Evolutionary conservation across 495 filamentous ascomycete genomes (phyloP), one percentile per base, ranked within the genome.

Genomic region (Penicillium soppii): DNA sequence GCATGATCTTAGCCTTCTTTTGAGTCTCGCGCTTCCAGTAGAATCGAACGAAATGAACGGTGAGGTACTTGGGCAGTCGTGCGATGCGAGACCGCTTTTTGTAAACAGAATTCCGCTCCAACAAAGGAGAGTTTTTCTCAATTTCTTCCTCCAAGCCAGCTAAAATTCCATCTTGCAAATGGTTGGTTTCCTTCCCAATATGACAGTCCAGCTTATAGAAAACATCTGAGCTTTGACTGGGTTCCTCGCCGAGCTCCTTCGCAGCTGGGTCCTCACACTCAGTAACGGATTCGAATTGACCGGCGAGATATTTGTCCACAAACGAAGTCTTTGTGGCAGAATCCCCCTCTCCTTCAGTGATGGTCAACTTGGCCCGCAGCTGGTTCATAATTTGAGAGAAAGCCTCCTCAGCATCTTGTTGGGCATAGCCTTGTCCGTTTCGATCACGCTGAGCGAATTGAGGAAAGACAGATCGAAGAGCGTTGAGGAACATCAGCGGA

Each of bases 1-100:
- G 88, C 91, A 98, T 91, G 62, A 98, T 98, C 81, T 98, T 98
- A 47, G 92, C 90, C 75, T 98, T 98, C 79, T 97, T 97, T 65
- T 92, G 84, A 7, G 88, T 89, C 50, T 92, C 89, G 16, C 86
- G 81, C 66, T 95, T 92, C 95, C 95, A 98, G 76, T 89, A 96
- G 74, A 98, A 98, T 52, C 94, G 91, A 52, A 98, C 89, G 64
- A 98, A 96, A 65, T 98, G 94, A 5, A 97, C 91, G 12, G 94
- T 92, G 23, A 98, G 78, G 54, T 98, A 96, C 64, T 95, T 96
- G 10, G 94, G 94, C 50, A 97, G 68, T 7, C 92, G 87, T 19
- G 91, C 79, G 56, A 98, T 92, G 53, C 85, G 84, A 23, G 92
- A 96, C 7, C 78, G 85, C 73, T 96, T 96, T 19, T 90, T 97